A percentile compares a stretch with the other conserved stretches of the same genome.
Evolutionary conservation across 495 filamentous ascomycete genomes (phyloP).

Genomic region (Thermothielavioides terrestris): DNA sequence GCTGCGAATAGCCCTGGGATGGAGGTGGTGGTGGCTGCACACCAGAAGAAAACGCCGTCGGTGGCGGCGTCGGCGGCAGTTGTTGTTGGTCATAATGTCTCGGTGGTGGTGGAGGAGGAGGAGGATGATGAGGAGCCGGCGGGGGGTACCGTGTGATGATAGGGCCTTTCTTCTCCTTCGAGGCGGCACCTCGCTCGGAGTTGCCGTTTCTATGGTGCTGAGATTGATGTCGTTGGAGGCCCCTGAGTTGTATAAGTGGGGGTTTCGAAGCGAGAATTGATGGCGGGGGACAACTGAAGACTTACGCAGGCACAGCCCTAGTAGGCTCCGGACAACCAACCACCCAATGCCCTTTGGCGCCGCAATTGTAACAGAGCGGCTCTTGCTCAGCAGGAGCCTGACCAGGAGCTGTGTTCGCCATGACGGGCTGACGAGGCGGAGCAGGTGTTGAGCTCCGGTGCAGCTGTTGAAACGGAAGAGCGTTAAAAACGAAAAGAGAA

Average conservation of each 20-base stretch:
- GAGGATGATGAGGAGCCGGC: slow-evolving; percentile 20
- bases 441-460: too few relatives aligned
- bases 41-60: slow-evolving; percentile 26
- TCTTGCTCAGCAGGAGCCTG: slow-evolving; percentile 26
- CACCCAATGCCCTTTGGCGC: slow-evolving; percentile 39
- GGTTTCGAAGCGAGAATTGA: neutral
- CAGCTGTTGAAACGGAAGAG: too few relatives aligned
- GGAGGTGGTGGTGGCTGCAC: slow-evolving; percentile 20
- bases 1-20: slow-evolving; percentile 12
- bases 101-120: slow-evolving; percentile 4
- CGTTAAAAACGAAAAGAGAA: neutral
- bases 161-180: slow-evolving; percentile 31
- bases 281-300: slow-evolving; percentile 15
- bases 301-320: slow-evolving; percentile 51
- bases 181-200: slow-evolving; percentile 21
- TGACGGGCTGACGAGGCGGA: too few relatives aligned
- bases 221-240: slow-evolving; percentile 31
- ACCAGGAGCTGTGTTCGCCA: slow-evolving; percentile 30
- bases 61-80: too few relatives aligned
- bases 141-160: slow-evolving; percentile 37
- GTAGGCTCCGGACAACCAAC: slow-evolving; percentile 43
- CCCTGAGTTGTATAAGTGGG: slow-evolving; percentile 26
- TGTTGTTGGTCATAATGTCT: too few relatives aligned
- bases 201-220: slow-evolving; percentile 31
- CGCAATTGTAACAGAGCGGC: slow-evolving; percentile 45